Evolutionary conservation across 768 basidiomycete species (phyloP).

Genomic region (Leccinum boreale): DNA sequence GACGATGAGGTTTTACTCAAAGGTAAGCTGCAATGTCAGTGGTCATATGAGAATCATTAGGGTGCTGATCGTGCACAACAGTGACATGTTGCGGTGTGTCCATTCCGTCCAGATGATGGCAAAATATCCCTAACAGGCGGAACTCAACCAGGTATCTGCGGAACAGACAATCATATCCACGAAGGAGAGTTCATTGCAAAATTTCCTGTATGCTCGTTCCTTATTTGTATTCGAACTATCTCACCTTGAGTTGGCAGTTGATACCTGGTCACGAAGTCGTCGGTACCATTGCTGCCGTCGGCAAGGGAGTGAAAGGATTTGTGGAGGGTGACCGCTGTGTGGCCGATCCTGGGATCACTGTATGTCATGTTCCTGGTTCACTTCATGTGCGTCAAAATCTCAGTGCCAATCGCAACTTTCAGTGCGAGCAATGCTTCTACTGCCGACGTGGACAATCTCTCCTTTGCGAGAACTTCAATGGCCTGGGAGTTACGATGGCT

Average conservation of each 20-base stretch:
- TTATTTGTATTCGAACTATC: neutral
- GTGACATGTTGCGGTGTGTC: conserved; percentile 39
- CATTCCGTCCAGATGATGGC: neutral
- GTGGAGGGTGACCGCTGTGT: conserved; percentile 74
- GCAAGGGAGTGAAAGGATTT: conserved; percentile 74
- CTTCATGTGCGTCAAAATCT: neutral
- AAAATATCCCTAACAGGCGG: neutral
- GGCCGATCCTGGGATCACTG: conserved; percentile 70
- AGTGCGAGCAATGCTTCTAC: conserved; percentile 84
- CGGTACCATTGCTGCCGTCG: conserved; percentile 65
- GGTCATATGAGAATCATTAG: neutral
- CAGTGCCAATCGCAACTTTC: neutral
- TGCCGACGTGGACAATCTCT: conserved; percentile 76
- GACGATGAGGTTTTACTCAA: conserved; percentile 60
- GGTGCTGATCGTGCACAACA: conserved; percentile 8
- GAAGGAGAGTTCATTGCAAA: conserved; percentile 59
- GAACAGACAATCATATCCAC: conserved; percentile 57
- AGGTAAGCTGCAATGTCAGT: conserved; percentile 32
- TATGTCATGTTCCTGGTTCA: conserved; percentile 31
- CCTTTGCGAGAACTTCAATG: conserved; percentile 78
- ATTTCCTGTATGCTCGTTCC: conserved; percentile 37
- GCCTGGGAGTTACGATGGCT: conserved; percentile 70
- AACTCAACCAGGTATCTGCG: conserved; percentile 42
- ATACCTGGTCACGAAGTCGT: conserved; percentile 73
- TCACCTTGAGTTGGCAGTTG: conserved; percentile 35